These are phyloP conservation scores for Talaromyces islandicus DNA, from an alignment of 2,329 filamentous ascomycete genomes.

Conservation along the genomic window DNA sequence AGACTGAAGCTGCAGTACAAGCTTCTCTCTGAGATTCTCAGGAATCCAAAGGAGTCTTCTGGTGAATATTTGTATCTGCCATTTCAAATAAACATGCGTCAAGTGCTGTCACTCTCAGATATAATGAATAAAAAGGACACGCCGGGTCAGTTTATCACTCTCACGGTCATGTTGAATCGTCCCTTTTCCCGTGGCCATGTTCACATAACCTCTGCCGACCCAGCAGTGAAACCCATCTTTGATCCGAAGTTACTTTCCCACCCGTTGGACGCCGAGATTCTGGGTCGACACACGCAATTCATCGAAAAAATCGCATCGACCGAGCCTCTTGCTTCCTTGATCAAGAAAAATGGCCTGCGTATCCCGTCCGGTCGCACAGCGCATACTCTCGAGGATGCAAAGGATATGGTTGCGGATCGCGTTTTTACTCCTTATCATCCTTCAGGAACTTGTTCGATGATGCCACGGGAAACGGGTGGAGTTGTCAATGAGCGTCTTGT, in stretches of 20 bases:
- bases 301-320: conserved; percentile 6
- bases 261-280: conserved; percentile 6
- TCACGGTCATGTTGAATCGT: conserved; percentile 7
- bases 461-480: conserved; percentile 20
- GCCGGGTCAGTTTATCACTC: conserved; percentile 5
- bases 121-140: neutral
- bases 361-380: conserved; percentile 2
- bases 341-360: conserved; percentile 6
- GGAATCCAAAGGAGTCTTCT: conserved; percentile 3
- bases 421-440: conserved; percentile 40
- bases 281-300: conserved; percentile 1
- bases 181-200: conserved; percentile 11
- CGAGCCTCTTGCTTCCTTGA: conserved; percentile 4
- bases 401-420: conserved; percentile 37
- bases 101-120: neutral
- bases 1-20: conserved; percentile 4
- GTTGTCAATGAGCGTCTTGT: conserved; percentile 25
- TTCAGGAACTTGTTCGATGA: conserved; percentile 28
- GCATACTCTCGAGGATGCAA: conserved; percentile 11
- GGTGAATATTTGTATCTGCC: conserved; percentile 6
- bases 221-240: neutral
- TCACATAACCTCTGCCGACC: conserved; percentile 3
- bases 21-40: conserved; percentile 1
- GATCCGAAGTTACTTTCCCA: conserved; percentile 4
- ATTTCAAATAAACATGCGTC: conserved; percentile 5